phyloP scores from a whole-genome alignment of 2,329 filamentous ascomycete species.

The Myotisia sp. region DNA sequence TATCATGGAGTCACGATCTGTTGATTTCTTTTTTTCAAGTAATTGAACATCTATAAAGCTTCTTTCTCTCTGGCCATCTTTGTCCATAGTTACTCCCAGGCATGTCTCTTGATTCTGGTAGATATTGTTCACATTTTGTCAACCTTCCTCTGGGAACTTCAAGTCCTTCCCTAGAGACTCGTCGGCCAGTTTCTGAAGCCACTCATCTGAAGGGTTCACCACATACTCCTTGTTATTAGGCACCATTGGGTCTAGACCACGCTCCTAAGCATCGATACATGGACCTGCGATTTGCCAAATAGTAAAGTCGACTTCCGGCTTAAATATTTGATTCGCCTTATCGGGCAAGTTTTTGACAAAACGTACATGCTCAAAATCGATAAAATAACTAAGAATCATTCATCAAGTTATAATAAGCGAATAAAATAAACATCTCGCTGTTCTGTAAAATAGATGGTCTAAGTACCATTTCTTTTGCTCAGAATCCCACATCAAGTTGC shows the following conservation, averaged over 20 bases:
- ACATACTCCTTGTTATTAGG: slow-evolving; percentile 6
- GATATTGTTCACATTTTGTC: too few species aligned
- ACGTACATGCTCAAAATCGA: slow-evolving; percentile 11
- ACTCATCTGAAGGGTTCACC: slow-evolving; percentile 9
- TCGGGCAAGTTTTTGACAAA: slow-evolving; percentile 4
- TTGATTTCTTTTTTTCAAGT: too few species aligned
- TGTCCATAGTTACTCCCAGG: too few species aligned
- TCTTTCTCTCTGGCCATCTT: too few species aligned
- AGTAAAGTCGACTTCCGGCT: slow-evolving; percentile 5
- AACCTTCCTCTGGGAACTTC: too few species aligned
- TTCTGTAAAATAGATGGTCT: too few species aligned
- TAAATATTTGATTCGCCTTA: slow-evolving; percentile 3
- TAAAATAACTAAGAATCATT: slow-evolving; percentile 13
- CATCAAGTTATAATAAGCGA: too few species aligned
- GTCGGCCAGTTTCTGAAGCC: slow-evolving; percentile 8
- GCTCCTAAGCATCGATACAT: slow-evolving; percentile 1
- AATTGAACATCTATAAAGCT: too few species aligned
- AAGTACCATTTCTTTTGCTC: slow-evolving; percentile 12
- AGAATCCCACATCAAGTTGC: slow-evolving; percentile 11
- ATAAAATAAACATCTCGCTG: too few species aligned
- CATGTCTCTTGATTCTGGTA: too few species aligned
- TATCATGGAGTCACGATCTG: too few species aligned
- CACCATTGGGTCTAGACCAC: slow-evolving; percentile 12
- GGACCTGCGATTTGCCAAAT: slow-evolving; percentile 9
- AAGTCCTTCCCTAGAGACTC: too few species aligned